Base-by-base conservation (phyloP, 129 eudicot species). In the Tanacetum coccineum region DNA sequence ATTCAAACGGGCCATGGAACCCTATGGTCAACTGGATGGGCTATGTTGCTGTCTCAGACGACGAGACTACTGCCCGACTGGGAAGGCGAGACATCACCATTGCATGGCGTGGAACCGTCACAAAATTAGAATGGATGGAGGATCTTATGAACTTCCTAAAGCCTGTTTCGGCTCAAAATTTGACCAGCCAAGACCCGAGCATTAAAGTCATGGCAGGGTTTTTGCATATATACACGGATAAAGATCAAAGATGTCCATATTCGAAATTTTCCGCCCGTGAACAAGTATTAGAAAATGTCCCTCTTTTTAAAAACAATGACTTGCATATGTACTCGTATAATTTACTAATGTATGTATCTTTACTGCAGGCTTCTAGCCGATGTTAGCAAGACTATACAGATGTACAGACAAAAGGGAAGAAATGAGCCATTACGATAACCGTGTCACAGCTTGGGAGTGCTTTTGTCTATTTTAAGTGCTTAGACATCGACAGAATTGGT, bases 401-500 rank as follows among this genome's bases (percentile, higher is more conserved):
- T 51, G 15, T 78, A 81, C 19, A 44, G 14, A 6, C 22, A 22
- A 67, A 68, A 49, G 70, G 9, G 84, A 81, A 74, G 79, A 81
- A 26, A 46, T 76, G 50, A 84, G 82, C n/a, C 72, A 81, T 85
- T 36, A 85, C 87, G 4, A 68, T 85, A 15, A 76, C 82, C 9
- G 91, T n/a, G 91, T 3, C 91, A 85, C 20, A 85, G 91, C 67
- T 68, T 85, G 91, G 87, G 0, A 73, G 91, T 13, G 81, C 87
- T n/a, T 2, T 59, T 85, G 26, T 84, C 91, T 13, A 66, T 74
- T 63, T 45, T 85, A 50, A 79, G 66, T 18, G 87, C 79, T n/a
- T 85, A 85, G 87, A 85, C 62, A 73, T 85, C 22, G 84, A n/a
- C 79, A 0, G 87, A 85, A 68, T 70, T 0, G 81, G 78, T 3